These are phyloP conservation scores for Eucalyptus rudis DNA, from an alignment of 345 rosid species.

Conservation along the genomic window DNA sequence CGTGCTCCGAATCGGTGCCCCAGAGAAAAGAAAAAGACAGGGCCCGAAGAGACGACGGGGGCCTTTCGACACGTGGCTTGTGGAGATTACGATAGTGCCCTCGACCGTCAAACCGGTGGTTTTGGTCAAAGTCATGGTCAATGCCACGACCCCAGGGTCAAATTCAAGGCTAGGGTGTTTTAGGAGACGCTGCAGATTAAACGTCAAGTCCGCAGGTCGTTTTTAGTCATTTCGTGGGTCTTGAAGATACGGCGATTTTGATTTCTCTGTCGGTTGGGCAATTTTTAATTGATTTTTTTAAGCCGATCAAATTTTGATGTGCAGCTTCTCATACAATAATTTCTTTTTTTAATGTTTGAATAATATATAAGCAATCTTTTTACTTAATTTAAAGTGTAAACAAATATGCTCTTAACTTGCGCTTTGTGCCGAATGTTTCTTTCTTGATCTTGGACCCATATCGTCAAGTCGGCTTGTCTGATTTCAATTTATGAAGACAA, in stretches of 20 bases:
- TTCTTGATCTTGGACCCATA: neutral
- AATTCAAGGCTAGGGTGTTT: neutral
- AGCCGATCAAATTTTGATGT: neutral
- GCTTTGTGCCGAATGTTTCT: neutral
- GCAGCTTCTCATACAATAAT: too few species aligned
- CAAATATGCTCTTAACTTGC: neutral
- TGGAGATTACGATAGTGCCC: accelerated
- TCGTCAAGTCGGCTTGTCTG: accelerated
- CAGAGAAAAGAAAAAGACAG: neutral
- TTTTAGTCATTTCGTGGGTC: neutral
- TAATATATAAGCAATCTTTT: too few species aligned
- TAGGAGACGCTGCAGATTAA: neutral
- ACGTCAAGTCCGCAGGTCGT: neutral
- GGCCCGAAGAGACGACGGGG: neutral
- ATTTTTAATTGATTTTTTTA: neutral
- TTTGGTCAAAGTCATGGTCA: neutral
- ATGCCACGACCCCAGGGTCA: neutral
- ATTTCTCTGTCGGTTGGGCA: neutral
- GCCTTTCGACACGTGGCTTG: neutral
- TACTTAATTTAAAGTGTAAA: neutral
- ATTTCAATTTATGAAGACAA: neutral
- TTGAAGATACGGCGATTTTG: too few species aligned
- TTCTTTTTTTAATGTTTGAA: neutral
- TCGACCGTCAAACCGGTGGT: neutral
- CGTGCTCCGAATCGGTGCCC: neutral